Evolutionary conservation across 441 rosid species (phyloP).

Genomic region (Hura crepitans): DNA sequence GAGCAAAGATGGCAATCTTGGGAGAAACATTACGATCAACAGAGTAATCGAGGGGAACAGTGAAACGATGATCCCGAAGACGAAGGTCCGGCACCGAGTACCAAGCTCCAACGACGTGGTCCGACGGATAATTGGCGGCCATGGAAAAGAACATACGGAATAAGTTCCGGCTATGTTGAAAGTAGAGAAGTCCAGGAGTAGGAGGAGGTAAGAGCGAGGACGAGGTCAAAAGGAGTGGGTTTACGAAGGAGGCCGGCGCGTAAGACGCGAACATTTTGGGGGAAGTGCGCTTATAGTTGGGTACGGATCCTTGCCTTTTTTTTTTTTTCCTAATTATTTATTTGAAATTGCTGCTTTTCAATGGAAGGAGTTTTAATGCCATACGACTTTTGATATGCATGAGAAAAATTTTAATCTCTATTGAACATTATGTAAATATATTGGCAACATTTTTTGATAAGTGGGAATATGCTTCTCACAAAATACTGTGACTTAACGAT

Average conservation of each 20-base stretch:
- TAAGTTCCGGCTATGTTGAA: constrained; percentile 26
- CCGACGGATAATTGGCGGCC: constrained; percentile 36
- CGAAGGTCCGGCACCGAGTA: constrained; percentile 77
- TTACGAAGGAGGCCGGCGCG: constrained; percentile 30
- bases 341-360: too few species aligned
- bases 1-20: constrained; percentile 67
- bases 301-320: too few species aligned
- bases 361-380: too few species aligned
- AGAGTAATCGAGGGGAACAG: constrained; percentile 72
- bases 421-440: too few species aligned
- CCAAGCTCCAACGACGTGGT: constrained; percentile 60
- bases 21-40: constrained; percentile 31
- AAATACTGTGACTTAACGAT: too few species aligned
- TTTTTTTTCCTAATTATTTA: too few species aligned
- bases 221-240: constrained; percentile 13
- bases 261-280: constrained; percentile 32
- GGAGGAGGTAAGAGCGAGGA: constrained; percentile 1
- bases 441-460: too few species aligned
- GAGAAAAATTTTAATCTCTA: too few species aligned
- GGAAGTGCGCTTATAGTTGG: neutral
- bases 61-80: constrained; percentile 70
- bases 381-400: too few species aligned
- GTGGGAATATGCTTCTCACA: too few species aligned
- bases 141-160: constrained; percentile 30
- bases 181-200: constrained; percentile 12